These are phyloP conservation scores for Claviceps purpurea DNA, from an alignment of 2,329 filamentous ascomycete genomes.

Conservation along the genomic window DNA sequence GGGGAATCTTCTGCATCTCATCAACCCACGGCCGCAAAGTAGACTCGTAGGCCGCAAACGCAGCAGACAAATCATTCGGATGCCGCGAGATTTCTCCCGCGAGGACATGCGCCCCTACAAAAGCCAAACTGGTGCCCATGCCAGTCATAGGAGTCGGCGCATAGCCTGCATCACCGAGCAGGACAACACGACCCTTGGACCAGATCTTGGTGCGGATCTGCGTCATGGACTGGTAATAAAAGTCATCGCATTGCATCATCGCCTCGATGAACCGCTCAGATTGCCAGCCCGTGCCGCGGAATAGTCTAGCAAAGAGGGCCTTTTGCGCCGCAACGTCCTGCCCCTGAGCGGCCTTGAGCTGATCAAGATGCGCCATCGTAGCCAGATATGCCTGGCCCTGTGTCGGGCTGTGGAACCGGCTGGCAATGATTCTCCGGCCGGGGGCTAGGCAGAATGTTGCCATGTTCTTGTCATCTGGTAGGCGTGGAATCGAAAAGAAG, in stretches of 20 bases:
- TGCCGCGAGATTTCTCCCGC: slow-evolving; percentile 14
- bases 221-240: slow-evolving; percentile 28
- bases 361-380: slow-evolving; percentile 12
- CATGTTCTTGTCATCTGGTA: slow-evolving; percentile 10
- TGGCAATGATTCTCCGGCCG: slow-evolving; percentile 22
- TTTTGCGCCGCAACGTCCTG: slow-evolving; percentile 17
- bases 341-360: slow-evolving; percentile 10
- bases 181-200: slow-evolving; percentile 25
- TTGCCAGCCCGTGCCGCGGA: slow-evolving; percentile 32
- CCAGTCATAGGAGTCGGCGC: slow-evolving; percentile 32
- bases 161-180: slow-evolving; percentile 37
- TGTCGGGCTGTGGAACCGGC: slow-evolving; percentile 12
- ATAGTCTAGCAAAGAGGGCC: slow-evolving; percentile 21
- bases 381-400: slow-evolving; percentile 10
- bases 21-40: slow-evolving; percentile 1
- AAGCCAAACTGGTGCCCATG: slow-evolving; percentile 31
- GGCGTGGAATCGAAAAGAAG: slow-evolving; percentile 26
- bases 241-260: slow-evolving; percentile 25
- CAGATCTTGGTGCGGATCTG: slow-evolving; percentile 28
- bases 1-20: neutral
- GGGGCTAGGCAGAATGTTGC: slow-evolving; percentile 18
- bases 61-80: neutral
- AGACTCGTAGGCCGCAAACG: neutral
- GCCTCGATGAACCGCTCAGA: slow-evolving; percentile 20
- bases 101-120: slow-evolving; percentile 35